These are phyloP conservation scores for Chalara sp. DNA, from an alignment of 2,329 filamentous ascomycete genomes.

Conservation along the genomic window DNA sequence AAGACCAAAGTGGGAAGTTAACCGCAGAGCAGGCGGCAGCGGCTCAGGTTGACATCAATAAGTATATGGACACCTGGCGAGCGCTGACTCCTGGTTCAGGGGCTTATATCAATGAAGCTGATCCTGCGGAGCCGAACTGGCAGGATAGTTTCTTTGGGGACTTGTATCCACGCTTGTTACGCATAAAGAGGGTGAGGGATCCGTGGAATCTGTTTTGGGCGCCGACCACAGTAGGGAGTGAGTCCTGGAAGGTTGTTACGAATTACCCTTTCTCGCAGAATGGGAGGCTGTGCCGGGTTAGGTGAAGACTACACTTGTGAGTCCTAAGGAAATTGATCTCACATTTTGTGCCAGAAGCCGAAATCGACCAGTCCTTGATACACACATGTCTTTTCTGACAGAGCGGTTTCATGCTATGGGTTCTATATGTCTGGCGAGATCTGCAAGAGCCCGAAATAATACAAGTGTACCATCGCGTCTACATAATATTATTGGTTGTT, in stretches of 20 bases:
- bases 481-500: too few species aligned
- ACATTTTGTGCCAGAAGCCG: too few species aligned
- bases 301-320: too few species aligned
- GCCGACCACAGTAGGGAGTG: slow-evolving; percentile 37
- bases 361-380: too few species aligned
- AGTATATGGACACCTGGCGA: slow-evolving; percentile 2
- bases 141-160: slow-evolving; percentile 24
- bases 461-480: too few species aligned
- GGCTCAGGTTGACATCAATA: slow-evolving; percentile 13
- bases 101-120: slow-evolving; percentile 12
- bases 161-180: slow-evolving; percentile 36
- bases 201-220: slow-evolving; percentile 41
- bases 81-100: slow-evolving; percentile 10
- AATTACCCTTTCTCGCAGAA: neutral
- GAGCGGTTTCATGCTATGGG: too few species aligned
- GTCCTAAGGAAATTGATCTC: too few species aligned
- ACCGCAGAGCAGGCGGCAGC: slow-evolving; percentile 20
- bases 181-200: slow-evolving; percentile 39
- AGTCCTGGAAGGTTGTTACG: slow-evolving; percentile 13
- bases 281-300: neutral
- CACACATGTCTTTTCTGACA: too few species aligned
- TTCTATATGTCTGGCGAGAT: too few species aligned
- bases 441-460: too few species aligned
- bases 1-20: slow-evolving; percentile 26
- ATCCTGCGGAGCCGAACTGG: slow-evolving; percentile 23